Percentiles rank a stretch among this genome's conserved stretches.
Conservation (phyloP, 495 filamentous ascomycete genomes). For the Penicillium silybi region DNA sequence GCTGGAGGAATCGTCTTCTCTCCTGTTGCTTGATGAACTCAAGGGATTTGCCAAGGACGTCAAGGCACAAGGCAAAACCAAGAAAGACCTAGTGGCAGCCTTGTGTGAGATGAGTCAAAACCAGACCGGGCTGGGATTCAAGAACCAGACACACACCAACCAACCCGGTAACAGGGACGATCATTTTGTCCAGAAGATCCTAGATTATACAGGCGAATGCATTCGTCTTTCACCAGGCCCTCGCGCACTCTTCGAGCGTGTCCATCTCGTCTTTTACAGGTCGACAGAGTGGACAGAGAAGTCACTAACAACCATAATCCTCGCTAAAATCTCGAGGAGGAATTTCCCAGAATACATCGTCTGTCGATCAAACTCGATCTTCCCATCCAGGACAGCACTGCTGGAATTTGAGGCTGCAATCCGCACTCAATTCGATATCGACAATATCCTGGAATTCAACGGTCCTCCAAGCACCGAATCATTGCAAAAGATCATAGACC, state of each 20-base stretch:
- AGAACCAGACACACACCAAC: constrained; percentile 50
- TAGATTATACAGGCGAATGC: constrained; percentile 75
- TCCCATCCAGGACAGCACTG: constrained; percentile 66
- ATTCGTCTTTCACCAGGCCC: constrained; percentile 71
- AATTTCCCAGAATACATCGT: constrained; percentile 92
- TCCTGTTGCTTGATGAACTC: constrained; percentile 81
- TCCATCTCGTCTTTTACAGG: constrained; percentile 92
- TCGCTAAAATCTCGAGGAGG: constrained; percentile 78
- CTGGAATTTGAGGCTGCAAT: constrained; percentile 88
- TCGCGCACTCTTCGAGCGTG: constrained; percentile 85
- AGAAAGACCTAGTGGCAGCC: constrained; percentile 70
- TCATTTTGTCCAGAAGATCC: constrained; percentile 70
- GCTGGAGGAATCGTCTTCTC: constrained; percentile 78
- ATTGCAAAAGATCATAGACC: constrained; percentile 62
- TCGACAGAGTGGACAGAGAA: constrained; percentile 98
- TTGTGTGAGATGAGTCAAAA: constrained; percentile 66
- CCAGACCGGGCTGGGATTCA: constrained; percentile 67
- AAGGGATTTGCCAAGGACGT: constrained; percentile 81
- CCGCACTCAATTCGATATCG: constrained; percentile 76
- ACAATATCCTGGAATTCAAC: constrained; percentile 77
- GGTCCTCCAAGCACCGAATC: constrained; percentile 66
- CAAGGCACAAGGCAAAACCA: constrained; percentile 86
- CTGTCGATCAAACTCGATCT: constrained; percentile 85
- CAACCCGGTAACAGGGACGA: constrained; percentile 49
- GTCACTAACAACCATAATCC: constrained; percentile 89